phyloP scores from a whole-genome alignment of 1,284 basidiomycete species.

The Cryptococcus wingfieldii region DNA sequence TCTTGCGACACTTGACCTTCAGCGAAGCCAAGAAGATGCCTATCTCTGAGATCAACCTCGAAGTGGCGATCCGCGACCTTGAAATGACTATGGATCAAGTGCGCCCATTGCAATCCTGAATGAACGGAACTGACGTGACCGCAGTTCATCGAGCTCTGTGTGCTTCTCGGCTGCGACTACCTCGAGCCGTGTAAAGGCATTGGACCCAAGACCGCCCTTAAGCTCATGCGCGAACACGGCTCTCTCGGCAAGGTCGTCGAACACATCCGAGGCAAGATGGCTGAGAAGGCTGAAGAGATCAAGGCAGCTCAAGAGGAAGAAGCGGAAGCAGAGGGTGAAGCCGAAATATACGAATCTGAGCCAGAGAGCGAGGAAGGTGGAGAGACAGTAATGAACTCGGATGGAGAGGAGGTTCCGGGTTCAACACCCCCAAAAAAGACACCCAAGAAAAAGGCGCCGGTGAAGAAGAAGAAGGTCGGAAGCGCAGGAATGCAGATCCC shows the following conservation, averaged over 20 bases:
- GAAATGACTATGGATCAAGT: conserved; percentile 89
- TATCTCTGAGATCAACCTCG: conserved; percentile 87
- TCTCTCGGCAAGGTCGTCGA: conserved; percentile 74
- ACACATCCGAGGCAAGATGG: conserved; percentile 73
- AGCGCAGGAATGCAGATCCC: conserved; percentile 71
- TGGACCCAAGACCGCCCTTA: conserved; percentile 75
- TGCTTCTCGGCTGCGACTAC: conserved; percentile 96
- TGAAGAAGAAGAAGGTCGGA: conserved; percentile 51
- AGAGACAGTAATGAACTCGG: conserved; percentile 22
- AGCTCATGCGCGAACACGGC: conserved; percentile 84
- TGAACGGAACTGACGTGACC: not conserved
- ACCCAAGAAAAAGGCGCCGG: conserved; percentile 37
- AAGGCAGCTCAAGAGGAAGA: conserved; percentile 17
- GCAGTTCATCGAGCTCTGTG: conserved; percentile 95
- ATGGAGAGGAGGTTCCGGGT: conserved; percentile 28
- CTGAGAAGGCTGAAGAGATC: conserved; percentile 47
- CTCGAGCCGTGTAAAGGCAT: conserved; percentile 63
- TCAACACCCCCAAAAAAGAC: conserved; percentile 8
- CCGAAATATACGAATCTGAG: conserved; percentile 22
- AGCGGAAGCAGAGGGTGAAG: conserved; percentile 11
- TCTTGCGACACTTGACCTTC: conserved; percentile 94
- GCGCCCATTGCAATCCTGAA: not conserved
- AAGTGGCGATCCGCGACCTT: conserved; percentile 78
- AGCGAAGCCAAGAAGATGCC: conserved; percentile 98
- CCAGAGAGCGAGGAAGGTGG: conserved; percentile 37